phyloP scores from a whole-genome alignment of 345 rosid species.

The Excoecaria agallocha region DNA sequence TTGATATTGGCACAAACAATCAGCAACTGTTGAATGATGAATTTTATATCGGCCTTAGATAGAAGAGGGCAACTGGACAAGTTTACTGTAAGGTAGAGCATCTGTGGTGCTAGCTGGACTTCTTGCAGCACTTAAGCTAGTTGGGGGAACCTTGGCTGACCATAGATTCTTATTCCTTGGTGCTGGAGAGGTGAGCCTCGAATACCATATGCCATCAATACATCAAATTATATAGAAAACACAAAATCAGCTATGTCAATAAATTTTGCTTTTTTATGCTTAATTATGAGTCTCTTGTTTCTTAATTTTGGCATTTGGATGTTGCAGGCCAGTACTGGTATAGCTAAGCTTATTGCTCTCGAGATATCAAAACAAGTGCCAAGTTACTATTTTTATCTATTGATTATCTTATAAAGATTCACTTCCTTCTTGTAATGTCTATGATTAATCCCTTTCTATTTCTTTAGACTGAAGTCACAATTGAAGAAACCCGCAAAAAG shows the following conservation, averaged over 20 bases:
- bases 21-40: constrained; percentile 31
- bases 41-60: constrained; percentile 34
- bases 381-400: constrained; percentile 38
- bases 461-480: too few species aligned
- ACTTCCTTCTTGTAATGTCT: too few species aligned
- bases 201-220: not conserved
- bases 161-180: too few species aligned
- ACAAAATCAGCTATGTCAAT: too few species aligned
- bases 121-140: too few species aligned
- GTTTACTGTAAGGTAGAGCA: constrained; percentile 74
- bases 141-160: too few species aligned
- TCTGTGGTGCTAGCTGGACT: constrained; percentile 90
- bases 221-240: too few species aligned
- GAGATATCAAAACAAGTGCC: constrained; percentile 89
- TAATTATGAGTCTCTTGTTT: not conserved
- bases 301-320: constrained; percentile 2
- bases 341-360: constrained; percentile 91
- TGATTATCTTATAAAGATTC: too few species aligned
- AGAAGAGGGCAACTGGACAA: constrained; percentile 34
- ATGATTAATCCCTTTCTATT: too few species aligned
- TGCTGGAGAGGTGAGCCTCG: too few species aligned
- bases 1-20: constrained; percentile 39
- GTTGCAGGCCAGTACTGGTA: constrained; percentile 95
- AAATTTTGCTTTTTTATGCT: not conserved
- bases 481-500: too few species aligned